Evolutionary conservation across 176 grass and related monocot genomes (phyloP).

Genomic region (Rhipidocladum racemiflorum): DNA sequence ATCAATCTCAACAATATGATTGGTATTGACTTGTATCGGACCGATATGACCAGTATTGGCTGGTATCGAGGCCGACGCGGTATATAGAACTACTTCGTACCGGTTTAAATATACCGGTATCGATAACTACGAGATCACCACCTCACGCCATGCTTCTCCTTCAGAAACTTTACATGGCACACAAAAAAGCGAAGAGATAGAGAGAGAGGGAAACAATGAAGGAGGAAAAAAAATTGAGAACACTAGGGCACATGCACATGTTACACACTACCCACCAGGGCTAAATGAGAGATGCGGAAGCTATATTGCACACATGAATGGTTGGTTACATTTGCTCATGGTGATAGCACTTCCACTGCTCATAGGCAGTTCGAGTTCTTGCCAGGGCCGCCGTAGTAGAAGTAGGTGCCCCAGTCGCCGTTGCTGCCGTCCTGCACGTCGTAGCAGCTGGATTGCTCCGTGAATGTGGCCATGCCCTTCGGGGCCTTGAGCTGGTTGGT

Average conservation of each 20-base stretch:
- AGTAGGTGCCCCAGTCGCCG: constrained; percentile 78
- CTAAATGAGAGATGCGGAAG: constrained; percentile 14
- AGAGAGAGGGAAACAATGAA: background rate
- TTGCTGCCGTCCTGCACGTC: constrained; percentile 65
- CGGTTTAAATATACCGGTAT: too few species aligned
- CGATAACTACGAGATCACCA: too few species aligned
- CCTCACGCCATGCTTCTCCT: constrained; percentile 65
- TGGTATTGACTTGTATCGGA: too few species aligned
- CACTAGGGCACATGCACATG: constrained; percentile 18
- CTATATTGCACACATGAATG: constrained; percentile 23
- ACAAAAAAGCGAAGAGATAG: background rate
- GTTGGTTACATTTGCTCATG: constrained; percentile 23
- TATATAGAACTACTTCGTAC: too few species aligned
- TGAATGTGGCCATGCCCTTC: constrained; percentile 47
- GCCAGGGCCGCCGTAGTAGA: constrained; percentile 79
- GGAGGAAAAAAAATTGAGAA: background rate
- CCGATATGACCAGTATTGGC: too few species aligned
- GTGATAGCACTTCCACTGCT: background rate
- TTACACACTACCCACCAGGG: constrained; percentile 15
- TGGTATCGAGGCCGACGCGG: too few species aligned
- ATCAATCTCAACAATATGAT: too few species aligned
- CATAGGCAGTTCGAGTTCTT: constrained; percentile 76
- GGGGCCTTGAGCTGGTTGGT: constrained; percentile 54
- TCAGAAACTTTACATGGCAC: constrained; percentile 60
- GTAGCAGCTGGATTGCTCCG: constrained; percentile 73